A percentile compares a stretch with the other conserved stretches of the same genome.
Conservation (phyloP, 805 yeast genomes). For the Pichia membranifaciens region DNA sequence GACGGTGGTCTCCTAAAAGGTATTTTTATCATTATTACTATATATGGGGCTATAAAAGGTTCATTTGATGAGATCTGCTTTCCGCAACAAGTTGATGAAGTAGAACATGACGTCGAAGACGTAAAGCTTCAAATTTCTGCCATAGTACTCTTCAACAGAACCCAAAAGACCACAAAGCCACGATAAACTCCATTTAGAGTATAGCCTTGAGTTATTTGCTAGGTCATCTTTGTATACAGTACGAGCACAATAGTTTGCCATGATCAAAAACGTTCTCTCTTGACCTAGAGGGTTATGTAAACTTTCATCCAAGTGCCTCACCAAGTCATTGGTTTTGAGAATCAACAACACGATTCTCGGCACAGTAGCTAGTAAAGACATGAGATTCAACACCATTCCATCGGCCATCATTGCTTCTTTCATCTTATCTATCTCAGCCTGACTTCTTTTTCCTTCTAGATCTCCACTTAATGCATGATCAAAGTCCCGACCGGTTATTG, state of each 20-base stretch:
- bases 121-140: conserved; percentile 28
- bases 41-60: too few relatives aligned
- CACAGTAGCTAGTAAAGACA: conserved; percentile 69
- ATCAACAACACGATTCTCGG: conserved; percentile 84
- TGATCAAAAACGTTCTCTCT: conserved; percentile 77
- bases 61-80: neutral
- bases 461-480: conserved; percentile 66
- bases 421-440: conserved; percentile 64
- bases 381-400: conserved; percentile 64
- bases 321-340: conserved; percentile 88
- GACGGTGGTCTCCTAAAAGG: too few relatives aligned
- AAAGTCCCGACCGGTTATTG: conserved; percentile 90
- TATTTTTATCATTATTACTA: too few relatives aligned
- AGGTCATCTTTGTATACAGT: conserved; percentile 65
- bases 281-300: conserved; percentile 79
- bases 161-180: conserved; percentile 25
- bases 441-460: conserved; percentile 46
- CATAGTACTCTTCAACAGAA: conserved; percentile 31
- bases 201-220: conserved; percentile 7
- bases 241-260: conserved; percentile 85
- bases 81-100: conserved; percentile 9
- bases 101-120: conserved; percentile 30
- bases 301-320: conserved; percentile 81
- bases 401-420: conserved; percentile 54
- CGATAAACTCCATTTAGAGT: conserved; percentile 16